These are phyloP conservation scores for Ogataea sp. DNA, from an alignment of 805 yeast species.

Conservation along the genomic window DNA sequence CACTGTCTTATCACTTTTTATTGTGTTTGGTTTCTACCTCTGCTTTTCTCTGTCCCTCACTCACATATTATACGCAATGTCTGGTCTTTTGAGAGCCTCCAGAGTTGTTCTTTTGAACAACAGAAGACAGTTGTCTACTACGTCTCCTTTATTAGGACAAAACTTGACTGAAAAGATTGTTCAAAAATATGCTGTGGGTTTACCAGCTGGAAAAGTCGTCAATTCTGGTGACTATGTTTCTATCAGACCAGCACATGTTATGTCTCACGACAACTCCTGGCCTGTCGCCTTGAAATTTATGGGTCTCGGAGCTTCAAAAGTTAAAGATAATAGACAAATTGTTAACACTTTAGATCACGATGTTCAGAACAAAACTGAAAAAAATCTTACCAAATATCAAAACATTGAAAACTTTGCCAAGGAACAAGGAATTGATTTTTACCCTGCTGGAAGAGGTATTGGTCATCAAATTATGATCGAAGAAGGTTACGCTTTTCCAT, in stretches of 20 bases:
- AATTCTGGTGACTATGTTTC: slow-evolving; percentile 92
- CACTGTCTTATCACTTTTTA: no score
- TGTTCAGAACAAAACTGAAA: slow-evolving; percentile 87
- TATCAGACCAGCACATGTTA: slow-evolving; percentile 92
- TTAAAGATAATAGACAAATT: slow-evolving; percentile 81
- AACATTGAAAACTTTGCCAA: slow-evolving; percentile 88
- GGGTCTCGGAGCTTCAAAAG: slow-evolving; percentile 84
- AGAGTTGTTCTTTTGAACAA: neutral
- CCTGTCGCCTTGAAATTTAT: slow-evolving; percentile 96
- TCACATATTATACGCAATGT: neutral
- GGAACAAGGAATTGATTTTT: slow-evolving; percentile 89
- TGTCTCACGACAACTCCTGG: slow-evolving; percentile 99
- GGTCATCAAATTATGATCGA: slow-evolving; percentile 99
- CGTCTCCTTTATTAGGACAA: slow-evolving; percentile 42
- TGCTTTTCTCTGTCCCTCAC: no score
- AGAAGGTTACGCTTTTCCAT: slow-evolving; percentile 97
- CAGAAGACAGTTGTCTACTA: slow-evolving; percentile 11
- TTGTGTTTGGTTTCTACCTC: no score
- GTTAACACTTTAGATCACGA: slow-evolving; percentile 97
- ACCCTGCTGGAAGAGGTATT: slow-evolving; percentile 98
- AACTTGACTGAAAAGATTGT: slow-evolving; percentile 94
- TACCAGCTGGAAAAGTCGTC: slow-evolving; percentile 68
- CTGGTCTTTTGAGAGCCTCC: neutral
- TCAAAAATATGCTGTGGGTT: slow-evolving; percentile 84
- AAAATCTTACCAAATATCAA: slow-evolving; percentile 77